Percentiles rank a stretch among this genome's conserved stretches.
phyloP scores from a whole-genome alignment of 345 rosid species.

The Lepidium sativum region DNA sequence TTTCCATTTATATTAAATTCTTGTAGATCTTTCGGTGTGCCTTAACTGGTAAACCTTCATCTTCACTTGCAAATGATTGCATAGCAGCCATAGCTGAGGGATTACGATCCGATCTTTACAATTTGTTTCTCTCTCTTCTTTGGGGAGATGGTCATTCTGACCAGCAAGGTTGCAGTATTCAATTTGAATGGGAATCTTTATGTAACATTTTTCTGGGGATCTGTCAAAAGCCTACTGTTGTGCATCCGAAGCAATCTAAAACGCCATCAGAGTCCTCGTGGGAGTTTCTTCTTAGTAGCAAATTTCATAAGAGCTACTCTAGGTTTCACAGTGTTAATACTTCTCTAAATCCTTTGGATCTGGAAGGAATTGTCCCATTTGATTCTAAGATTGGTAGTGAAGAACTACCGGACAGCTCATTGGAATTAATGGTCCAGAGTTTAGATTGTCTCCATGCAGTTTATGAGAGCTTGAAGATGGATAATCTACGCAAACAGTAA shows the following conservation, averaged over 20 bases:
- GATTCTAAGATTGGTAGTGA: constrained; percentile 29
- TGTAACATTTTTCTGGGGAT: constrained; percentile 52
- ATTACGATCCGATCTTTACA: constrained; percentile 51
- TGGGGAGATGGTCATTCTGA: constrained; percentile 60
- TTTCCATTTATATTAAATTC: constrained; percentile 11
- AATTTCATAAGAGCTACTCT: constrained; percentile 65
- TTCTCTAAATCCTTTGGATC: constrained; percentile 27
- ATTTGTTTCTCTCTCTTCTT: constrained; percentile 69
- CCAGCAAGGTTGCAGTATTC: constrained; percentile 41
- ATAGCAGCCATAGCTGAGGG: constrained; percentile 87
- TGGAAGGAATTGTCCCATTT: constrained; percentile 24
- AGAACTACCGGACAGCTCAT: constrained; percentile 32
- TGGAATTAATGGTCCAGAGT: constrained; percentile 42
- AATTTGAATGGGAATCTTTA: constrained; percentile 69
- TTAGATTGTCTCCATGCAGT: constrained; percentile 83
- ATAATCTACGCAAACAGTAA: constrained; percentile 82
- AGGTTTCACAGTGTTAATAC: constrained; percentile 33
- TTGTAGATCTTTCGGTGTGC: constrained; percentile 77
- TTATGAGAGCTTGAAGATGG: constrained; percentile 88
- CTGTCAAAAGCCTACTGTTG: constrained; percentile 42
- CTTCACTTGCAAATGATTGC: constrained; percentile 79
- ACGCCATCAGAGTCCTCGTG: constrained; percentile 48
- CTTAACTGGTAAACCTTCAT: constrained; percentile 60
- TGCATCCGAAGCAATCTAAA: constrained; percentile 28
- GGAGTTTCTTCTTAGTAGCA: constrained; percentile 83